A percentile compares a stretch with the other conserved stretches of the same genome.
Evolutionary conservation across 805 yeast species (phyloP).

Genomic region (Trichomonascus vanleenenianus): DNA sequence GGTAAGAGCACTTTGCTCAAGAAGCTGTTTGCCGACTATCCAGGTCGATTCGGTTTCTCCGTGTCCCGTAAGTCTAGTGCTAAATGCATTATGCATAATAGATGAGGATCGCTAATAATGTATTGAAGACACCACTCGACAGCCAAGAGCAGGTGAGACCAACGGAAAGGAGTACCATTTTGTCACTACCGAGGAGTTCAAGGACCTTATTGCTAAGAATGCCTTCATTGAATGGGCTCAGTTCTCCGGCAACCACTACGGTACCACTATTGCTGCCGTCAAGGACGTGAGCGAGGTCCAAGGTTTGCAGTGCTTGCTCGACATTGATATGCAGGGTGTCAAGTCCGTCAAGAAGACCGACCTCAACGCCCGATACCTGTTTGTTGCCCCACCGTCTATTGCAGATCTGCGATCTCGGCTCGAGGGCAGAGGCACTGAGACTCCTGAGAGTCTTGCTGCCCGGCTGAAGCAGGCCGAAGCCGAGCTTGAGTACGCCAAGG

Average conservation of each 20-base stretch:
- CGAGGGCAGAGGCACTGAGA: constrained; percentile 90
- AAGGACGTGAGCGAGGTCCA: constrained; percentile 49
- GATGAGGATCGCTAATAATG: neutral
- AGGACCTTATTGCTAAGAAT: constrained; percentile 59
- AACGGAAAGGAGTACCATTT: constrained; percentile 89
- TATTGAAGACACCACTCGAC: constrained; percentile 66
- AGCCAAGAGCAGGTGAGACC: constrained; percentile 85
- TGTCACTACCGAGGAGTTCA: constrained; percentile 70
- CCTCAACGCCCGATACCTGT: constrained; percentile 77
- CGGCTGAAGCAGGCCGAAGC: constrained; percentile 81
- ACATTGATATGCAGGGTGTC: constrained; percentile 99
- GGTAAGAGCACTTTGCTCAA: constrained; percentile 94
- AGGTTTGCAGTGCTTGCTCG: constrained; percentile 80
- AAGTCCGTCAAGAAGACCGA: constrained; percentile 77
- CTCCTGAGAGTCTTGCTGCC: constrained; percentile 72
- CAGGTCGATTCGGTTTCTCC: constrained; percentile 86
- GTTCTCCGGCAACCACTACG: constrained; percentile 95
- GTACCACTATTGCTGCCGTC: constrained; percentile 84
- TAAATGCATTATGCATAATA: neutral
- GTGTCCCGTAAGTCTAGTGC: constrained; percentile 47
- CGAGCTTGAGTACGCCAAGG: constrained; percentile 80
- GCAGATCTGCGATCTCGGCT: constrained; percentile 71
- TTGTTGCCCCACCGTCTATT: constrained; percentile 87
- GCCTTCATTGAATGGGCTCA: constrained; percentile 97
- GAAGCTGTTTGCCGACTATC: constrained; percentile 82